Conservation (phyloP, 169 alveolate species). For the Toxoplasma gondii region DNA sequence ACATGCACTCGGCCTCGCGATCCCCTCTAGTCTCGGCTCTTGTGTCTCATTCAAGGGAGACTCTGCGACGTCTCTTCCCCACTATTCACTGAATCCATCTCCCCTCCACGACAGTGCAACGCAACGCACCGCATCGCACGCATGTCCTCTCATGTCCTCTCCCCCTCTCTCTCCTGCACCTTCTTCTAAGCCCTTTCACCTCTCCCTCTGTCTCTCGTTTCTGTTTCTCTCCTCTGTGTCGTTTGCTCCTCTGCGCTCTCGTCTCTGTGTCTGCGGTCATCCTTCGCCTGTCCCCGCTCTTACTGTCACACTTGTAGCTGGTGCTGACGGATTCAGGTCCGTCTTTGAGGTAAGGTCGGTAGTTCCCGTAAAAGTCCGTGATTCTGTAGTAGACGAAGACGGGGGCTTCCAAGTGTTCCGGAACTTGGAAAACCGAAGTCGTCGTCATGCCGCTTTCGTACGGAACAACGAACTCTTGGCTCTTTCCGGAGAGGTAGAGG, state of each 20-base stretch:
- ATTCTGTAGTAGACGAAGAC: conserved; percentile 48
- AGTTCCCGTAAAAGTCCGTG: conserved; percentile 37
- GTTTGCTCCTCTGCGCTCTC: neutral
- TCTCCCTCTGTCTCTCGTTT: neutral
- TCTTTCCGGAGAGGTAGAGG: neutral
- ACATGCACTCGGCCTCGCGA: too few species aligned
- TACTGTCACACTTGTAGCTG: conserved; percentile 24
- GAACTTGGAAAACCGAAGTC: neutral
- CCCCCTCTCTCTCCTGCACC: neutral
- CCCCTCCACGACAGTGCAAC: too few species aligned
- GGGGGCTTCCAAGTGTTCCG: neutral
- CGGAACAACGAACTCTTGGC: neutral
- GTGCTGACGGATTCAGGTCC: conserved; percentile 38
- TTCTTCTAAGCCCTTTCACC: neutral
- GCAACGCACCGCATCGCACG: too few species aligned
- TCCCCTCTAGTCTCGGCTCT: too few species aligned
- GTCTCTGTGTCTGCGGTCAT: neutral
- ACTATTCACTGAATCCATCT: too few species aligned
- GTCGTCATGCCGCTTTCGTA: neutral
- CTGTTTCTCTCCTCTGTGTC: neutral
- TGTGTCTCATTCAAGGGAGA: too few species aligned
- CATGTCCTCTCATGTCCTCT: neutral
- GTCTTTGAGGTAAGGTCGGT: conserved; percentile 41
- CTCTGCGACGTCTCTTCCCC: too few species aligned
- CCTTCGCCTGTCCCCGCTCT: neutral